Percentiles rank a stretch among this genome's conserved stretches.
phyloP scores from a whole-genome alignment of 1,284 basidiomycete genomes.

The Ustilago bromivora region DNA sequence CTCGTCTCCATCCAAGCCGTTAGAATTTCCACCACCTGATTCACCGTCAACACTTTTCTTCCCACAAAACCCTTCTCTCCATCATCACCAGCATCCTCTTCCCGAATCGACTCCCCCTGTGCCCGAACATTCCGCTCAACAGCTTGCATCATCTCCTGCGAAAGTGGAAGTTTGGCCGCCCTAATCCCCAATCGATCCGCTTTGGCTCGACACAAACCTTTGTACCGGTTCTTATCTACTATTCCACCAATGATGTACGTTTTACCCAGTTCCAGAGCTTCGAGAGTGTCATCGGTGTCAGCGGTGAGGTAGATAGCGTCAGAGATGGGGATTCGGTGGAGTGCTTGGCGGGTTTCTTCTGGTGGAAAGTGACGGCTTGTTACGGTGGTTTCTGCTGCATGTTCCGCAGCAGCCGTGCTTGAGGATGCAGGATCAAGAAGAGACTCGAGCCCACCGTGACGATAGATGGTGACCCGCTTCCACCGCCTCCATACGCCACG shows the following conservation, averaged over 20 bases:
- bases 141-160: slow-evolving; percentile 74
- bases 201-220: slow-evolving; percentile 86
- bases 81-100: not conserved
- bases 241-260: slow-evolving; percentile 97
- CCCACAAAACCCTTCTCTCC: slow-evolving; percentile 34
- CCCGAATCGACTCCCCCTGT: slow-evolving; percentile 34
- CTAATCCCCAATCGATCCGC: slow-evolving; percentile 80
- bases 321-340: slow-evolving; percentile 23
- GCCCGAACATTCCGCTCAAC: slow-evolving; percentile 35
- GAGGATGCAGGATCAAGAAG: slow-evolving; percentile 16
- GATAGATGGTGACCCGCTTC: slow-evolving; percentile 84
- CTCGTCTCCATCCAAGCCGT: slow-evolving; percentile 78
- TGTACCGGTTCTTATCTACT: slow-evolving; percentile 95
- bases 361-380: slow-evolving; percentile 13
- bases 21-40: slow-evolving; percentile 93
- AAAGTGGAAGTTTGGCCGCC: slow-evolving; percentile 89
- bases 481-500: slow-evolving; percentile 82
- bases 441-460: slow-evolving; percentile 71
- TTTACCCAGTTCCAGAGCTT: slow-evolving; percentile 82
- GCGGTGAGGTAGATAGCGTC: slow-evolving; percentile 92
- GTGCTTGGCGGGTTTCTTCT: slow-evolving; percentile 20
- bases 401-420: not conserved
- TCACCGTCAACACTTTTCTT: slow-evolving; percentile 94
- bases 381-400: not conserved
- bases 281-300: slow-evolving; percentile 87